Conservation (phyloP, 148 eudicot species). For the Vaccinium corymbosum region DNA sequence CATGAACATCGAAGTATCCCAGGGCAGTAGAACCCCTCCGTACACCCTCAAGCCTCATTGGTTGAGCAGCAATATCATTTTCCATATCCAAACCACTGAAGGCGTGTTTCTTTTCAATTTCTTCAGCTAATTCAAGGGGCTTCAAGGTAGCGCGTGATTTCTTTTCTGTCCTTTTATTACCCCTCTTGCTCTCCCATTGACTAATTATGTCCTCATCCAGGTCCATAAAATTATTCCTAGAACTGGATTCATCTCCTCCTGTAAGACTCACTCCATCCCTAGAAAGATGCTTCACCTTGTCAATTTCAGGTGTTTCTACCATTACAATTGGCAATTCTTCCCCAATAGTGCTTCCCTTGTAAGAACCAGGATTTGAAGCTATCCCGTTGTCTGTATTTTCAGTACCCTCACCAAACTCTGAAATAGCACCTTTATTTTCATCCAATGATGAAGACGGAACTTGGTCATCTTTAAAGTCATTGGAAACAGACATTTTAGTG, state of each 20-base stretch:
- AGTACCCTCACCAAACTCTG: slow-evolving; percentile 6
- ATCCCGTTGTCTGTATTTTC: slow-evolving; percentile 17
- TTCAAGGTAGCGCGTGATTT: slow-evolving; percentile 33
- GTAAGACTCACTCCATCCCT: slow-evolving; percentile 19
- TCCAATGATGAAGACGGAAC: slow-evolving; percentile 11
- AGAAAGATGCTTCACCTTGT: slow-evolving; percentile 15
- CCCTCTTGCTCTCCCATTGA: slow-evolving; percentile 37
- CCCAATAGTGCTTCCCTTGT: slow-evolving; percentile 16
- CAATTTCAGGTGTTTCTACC: slow-evolving; percentile 24
- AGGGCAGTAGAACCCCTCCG: slow-evolving; percentile 63
- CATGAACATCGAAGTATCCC: slow-evolving; percentile 72
- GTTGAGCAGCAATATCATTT: slow-evolving; percentile 88
- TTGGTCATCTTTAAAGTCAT: slow-evolving; percentile 9
- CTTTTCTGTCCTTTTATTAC: slow-evolving; percentile 34
- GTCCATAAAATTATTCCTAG: slow-evolving; percentile 34
- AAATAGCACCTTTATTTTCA: slow-evolving; percentile 22
- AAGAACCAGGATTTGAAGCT: background rate
- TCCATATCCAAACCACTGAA: slow-evolving; percentile 70
- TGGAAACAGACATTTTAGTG: background rate
- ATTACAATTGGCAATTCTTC: slow-evolving; percentile 20
- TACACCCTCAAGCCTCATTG: slow-evolving; percentile 94
- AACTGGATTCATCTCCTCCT: slow-evolving; percentile 21
- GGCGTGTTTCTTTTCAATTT: slow-evolving; percentile 77
- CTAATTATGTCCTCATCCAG: slow-evolving; percentile 37
- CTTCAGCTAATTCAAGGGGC: slow-evolving; percentile 78